Conservation (phyloP, 352 stramenopile genomes). For the Globisporangium megalacanthum region DNA sequence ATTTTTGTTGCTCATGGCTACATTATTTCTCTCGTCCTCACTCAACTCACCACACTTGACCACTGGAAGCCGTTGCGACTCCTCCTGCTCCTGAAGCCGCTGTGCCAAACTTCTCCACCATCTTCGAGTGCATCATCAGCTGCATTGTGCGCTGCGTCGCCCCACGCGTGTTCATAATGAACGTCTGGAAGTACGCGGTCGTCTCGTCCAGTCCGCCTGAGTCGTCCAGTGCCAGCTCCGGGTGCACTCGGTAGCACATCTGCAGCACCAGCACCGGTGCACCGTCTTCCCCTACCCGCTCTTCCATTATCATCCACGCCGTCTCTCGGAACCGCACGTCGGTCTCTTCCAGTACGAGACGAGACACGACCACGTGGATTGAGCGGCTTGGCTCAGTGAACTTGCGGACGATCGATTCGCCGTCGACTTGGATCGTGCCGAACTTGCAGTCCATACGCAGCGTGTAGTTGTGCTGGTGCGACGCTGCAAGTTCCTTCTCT, state of each 20-base stretch:
- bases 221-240: background rate
- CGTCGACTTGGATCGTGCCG: background rate
- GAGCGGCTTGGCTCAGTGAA: constrained; percentile 4
- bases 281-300: background rate
- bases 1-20: too few species aligned
- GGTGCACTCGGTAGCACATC: background rate
- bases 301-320: constrained; percentile 1
- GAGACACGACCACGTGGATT: background rate
- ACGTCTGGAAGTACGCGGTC: constrained; percentile 2
- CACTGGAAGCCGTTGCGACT: too few species aligned
- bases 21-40: too few species aligned
- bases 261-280: constrained; percentile 1
- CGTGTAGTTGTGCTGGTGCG: constrained; percentile 2
- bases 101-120: background rate
- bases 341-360: background rate
- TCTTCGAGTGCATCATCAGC: background rate
- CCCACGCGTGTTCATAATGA: background rate
- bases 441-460: constrained; percentile 3
- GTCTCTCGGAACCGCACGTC: background rate
- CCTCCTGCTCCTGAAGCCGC: too few species aligned
- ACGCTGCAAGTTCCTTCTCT: background rate
- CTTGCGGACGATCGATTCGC: constrained; percentile 3
- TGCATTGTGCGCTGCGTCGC: background rate
- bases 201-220: too few species aligned
- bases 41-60: too few species aligned